These are phyloP conservation scores for Cubamyces lactineus DNA, from an alignment of 768 basidiomycete genomes.

Conservation along the genomic window DNA sequence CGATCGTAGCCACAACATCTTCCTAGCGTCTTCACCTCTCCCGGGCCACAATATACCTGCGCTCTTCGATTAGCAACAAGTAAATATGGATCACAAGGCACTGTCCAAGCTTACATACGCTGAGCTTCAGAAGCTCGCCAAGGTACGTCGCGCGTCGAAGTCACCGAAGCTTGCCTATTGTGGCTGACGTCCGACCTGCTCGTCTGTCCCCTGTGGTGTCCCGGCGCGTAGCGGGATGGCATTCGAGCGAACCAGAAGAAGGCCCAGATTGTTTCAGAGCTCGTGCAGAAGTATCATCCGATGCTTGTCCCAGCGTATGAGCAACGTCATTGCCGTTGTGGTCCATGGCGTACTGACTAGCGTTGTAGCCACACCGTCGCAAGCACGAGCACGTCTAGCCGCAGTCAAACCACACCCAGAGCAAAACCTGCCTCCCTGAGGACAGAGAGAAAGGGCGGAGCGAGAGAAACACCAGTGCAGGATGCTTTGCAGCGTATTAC, in stretches of 20 bases:
- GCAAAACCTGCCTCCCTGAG: not conserved
- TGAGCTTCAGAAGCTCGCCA: not conserved
- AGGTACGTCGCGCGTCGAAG: not conserved
- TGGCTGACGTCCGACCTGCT: not conserved
- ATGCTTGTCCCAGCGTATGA: not conserved
- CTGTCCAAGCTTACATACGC: too few relatives aligned
- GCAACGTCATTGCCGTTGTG: not conserved
- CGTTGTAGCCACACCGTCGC: too few relatives aligned
- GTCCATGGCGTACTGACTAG: too few relatives aligned
- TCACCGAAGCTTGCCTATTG: too few relatives aligned
- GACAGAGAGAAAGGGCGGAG: not conserved
- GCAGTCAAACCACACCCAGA: not conserved
- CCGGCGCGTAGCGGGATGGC: not conserved
- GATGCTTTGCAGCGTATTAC: too few relatives aligned
- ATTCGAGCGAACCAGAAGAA: slow-evolving; percentile 1
- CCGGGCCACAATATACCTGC: too few relatives aligned
- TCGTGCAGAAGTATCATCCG: not conserved
- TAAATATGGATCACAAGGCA: too few relatives aligned
- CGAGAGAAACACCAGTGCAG: too few relatives aligned
- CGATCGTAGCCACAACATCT: too few relatives aligned
- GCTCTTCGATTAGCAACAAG: too few relatives aligned
- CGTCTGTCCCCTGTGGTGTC: too few relatives aligned
- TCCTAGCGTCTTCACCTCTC: too few relatives aligned
- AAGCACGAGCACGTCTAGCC: not conserved
- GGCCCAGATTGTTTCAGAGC: not conserved